Evolutionary conservation across 2,329 filamentous ascomycete genomes (phyloP).

Genomic region (Periglandula ipomoeae): DNA sequence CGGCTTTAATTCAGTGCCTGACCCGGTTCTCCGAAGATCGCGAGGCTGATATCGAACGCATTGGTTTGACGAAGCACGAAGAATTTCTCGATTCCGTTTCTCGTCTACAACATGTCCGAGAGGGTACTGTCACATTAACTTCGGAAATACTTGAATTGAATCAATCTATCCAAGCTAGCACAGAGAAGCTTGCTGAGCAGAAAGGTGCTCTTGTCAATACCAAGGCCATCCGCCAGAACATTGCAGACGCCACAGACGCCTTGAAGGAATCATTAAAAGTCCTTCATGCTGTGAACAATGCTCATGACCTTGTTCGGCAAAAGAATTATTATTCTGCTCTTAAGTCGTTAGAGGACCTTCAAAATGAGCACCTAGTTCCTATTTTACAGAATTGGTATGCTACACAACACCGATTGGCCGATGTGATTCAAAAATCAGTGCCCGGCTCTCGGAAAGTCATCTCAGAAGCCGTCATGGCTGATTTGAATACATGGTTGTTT

Average conservation of each 20-base stretch:
- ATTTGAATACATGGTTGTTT: slow-evolving; percentile 94
- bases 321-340: slow-evolving; percentile 95
- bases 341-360: slow-evolving; percentile 87
- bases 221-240: slow-evolving; percentile 84
- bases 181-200: slow-evolving; percentile 86
- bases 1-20: slow-evolving; percentile 63
- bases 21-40: slow-evolving; percentile 71
- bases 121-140: slow-evolving; percentile 82
- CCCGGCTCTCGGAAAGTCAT: slow-evolving; percentile 88
- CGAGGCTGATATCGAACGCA: slow-evolving; percentile 84
- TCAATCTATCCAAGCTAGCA: slow-evolving; percentile 89
- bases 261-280: slow-evolving; percentile 89
- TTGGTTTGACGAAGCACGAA: slow-evolving; percentile 92
- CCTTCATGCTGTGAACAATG: slow-evolving; percentile 83
- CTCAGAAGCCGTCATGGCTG: slow-evolving; percentile 92
- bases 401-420: slow-evolving; percentile 88
- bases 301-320: slow-evolving; percentile 81
- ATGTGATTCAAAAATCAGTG: slow-evolving; percentile 92
- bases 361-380: slow-evolving; percentile 81
- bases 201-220: slow-evolving; percentile 93
- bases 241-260: slow-evolving; percentile 83
- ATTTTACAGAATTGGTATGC: slow-evolving; percentile 73
- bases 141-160: slow-evolving; percentile 87
- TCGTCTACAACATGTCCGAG: slow-evolving; percentile 82
- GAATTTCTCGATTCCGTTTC: slow-evolving; percentile 93